Percentiles rank a stretch among this genome's conserved stretches.
These are phyloP conservation scores for Vairimorpha apis DNA, from an alignment of 371 early-diverging fungal species.

Conservation along the genomic window DNA sequence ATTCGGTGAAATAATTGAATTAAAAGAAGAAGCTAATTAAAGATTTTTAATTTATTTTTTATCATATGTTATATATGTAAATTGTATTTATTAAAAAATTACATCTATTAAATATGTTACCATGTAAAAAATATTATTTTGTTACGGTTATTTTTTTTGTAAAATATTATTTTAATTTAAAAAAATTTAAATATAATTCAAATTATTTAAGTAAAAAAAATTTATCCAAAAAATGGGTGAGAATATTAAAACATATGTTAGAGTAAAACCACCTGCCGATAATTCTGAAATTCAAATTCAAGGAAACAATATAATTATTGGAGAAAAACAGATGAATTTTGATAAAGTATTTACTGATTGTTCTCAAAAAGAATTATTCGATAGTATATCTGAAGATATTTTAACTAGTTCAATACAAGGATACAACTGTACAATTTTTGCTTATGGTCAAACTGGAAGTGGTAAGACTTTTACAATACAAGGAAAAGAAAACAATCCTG, in stretches of 20 bases:
- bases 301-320: conserved; percentile 25
- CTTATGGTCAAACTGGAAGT: conserved; percentile 64
- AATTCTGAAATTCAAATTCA: conserved; percentile 6
- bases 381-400: conserved; percentile 29
- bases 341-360: conserved; percentile 43
- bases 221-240: conserved; percentile 27
- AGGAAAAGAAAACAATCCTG: conserved; percentile 53
- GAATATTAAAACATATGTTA: conserved; percentile 48
- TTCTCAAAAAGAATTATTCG: conserved; percentile 47
- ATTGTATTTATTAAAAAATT: neutral
- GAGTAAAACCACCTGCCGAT: conserved; percentile 37
- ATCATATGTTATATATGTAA: neutral
- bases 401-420: conserved; percentile 49
- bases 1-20: conserved; percentile 51
- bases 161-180: neutral
- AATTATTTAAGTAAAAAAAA: neutral
- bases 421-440: conserved; percentile 61
- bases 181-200: neutral
- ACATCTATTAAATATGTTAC: neutral
- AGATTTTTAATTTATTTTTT: neutral
- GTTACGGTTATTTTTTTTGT: no score
- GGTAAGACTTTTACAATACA: conserved; percentile 64
- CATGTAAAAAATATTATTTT: neutral
- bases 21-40: conserved; percentile 13
- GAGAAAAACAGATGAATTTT: conserved; percentile 26